phyloP scores from a whole-genome alignment of 2,329 filamentous ascomycete species.

The Botrytis deweyae region DNA sequence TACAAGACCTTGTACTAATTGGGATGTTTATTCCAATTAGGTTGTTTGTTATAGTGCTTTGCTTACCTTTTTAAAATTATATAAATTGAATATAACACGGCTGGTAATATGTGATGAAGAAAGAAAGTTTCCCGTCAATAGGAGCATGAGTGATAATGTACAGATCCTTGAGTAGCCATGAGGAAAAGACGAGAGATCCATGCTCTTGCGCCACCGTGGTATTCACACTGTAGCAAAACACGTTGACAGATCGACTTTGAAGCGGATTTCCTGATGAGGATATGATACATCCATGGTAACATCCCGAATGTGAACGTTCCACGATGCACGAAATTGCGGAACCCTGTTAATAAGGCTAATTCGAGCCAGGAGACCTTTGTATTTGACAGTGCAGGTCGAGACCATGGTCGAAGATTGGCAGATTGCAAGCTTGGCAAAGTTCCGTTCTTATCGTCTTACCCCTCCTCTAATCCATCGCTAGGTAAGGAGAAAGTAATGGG shows the following conservation, averaged over 20 bases:
- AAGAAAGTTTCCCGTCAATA: background rate
- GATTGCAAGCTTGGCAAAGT: slow-evolving; percentile 12
- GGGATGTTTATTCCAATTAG: background rate
- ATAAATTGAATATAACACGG: background rate
- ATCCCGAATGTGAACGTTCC: slow-evolving; percentile 23
- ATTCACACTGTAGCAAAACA: slow-evolving; percentile 6
- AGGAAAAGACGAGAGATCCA: background rate
- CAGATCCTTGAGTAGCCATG: slow-evolving; percentile 1
- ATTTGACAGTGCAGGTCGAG: slow-evolving; percentile 11
- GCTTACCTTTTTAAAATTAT: background rate
- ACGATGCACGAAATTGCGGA: slow-evolving; percentile 22
- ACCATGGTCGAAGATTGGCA: slow-evolving; percentile 9
- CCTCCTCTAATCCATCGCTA: slow-evolving; percentile 20
- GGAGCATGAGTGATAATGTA: background rate
- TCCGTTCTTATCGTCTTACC: slow-evolving; percentile 21
- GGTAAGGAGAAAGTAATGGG: background rate
- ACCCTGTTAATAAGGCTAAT: background rate
- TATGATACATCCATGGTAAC: slow-evolving; percentile 15
- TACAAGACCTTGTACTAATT: slow-evolving; percentile 15
- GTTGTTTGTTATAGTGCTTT: slow-evolving; percentile 5
- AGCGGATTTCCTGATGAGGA: slow-evolving; percentile 11
- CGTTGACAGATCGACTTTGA: slow-evolving; percentile 14
- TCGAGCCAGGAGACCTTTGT: background rate
- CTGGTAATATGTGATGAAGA: background rate
- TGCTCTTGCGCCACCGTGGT: background rate